Conservation (phyloP, 2,329 filamentous ascomycete genomes). For the Clonostachys sp. region DNA sequence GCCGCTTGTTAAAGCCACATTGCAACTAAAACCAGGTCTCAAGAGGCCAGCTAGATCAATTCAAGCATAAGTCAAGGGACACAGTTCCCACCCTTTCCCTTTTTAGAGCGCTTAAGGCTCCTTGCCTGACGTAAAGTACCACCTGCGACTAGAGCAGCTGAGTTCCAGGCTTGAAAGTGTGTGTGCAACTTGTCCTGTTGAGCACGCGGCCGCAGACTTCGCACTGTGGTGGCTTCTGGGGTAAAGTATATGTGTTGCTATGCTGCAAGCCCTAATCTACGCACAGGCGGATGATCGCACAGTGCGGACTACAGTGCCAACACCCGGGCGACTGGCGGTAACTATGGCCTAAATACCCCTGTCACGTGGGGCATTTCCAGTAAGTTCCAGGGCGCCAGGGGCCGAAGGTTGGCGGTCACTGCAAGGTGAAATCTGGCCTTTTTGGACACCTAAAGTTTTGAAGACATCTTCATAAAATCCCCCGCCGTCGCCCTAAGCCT, state of each 20-base stretch:
- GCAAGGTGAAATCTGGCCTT: slow-evolving; percentile 43
- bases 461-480: slow-evolving; percentile 27
- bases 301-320: slow-evolving; percentile 6
- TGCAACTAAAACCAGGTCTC: too few species aligned
- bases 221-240: slow-evolving; percentile 10
- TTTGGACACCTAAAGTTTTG: slow-evolving; percentile 40
- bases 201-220: too few species aligned
- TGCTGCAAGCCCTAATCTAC: neutral
- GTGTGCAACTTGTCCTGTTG: too few species aligned
- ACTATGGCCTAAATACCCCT: slow-evolving; percentile 7
- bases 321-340: neutral
- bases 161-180: too few species aligned
- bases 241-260: neutral
- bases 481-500: neutral
- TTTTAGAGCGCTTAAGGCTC: too few species aligned
- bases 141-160: too few species aligned
- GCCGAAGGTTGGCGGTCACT: slow-evolving; percentile 2
- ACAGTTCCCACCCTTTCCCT: too few species aligned
- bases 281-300: slow-evolving; percentile 2
- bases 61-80: too few species aligned
- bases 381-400: slow-evolving; percentile 1
- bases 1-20: too few species aligned
- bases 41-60: too few species aligned
- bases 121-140: too few species aligned
- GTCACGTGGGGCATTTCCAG: slow-evolving; percentile 18